Conservation (phyloP, 495 filamentous ascomycete species). For the Trichoderma orchidacearum region DNA sequence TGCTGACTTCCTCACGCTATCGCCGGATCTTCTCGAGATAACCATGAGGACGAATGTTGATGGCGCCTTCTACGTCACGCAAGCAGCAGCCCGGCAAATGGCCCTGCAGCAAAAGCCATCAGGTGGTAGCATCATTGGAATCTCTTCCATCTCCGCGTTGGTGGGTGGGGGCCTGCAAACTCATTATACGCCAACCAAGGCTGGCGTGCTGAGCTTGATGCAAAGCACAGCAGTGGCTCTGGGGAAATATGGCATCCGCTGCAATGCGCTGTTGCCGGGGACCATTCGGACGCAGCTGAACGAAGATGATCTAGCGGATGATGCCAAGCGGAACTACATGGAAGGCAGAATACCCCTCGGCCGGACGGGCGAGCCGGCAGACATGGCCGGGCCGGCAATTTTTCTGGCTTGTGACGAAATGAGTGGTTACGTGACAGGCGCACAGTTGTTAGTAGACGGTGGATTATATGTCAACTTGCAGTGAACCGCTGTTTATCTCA, state of each 20-base stretch:
- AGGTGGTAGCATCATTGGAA: slow-evolving; percentile 71
- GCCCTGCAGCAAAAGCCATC: slow-evolving; percentile 36
- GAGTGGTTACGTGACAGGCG: slow-evolving; percentile 70
- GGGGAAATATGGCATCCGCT: slow-evolving; percentile 62
- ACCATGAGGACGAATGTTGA: slow-evolving; percentile 70
- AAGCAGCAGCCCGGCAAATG: slow-evolving; percentile 77
- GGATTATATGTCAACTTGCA: slow-evolving; percentile 51
- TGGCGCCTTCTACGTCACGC: slow-evolving; percentile 74
- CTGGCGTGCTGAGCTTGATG: slow-evolving; percentile 71
- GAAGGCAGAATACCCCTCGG: slow-evolving; percentile 74
- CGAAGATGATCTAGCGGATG: slow-evolving; percentile 60
- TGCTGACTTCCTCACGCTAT: slow-evolving; percentile 63
- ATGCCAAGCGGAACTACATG: slow-evolving; percentile 68
- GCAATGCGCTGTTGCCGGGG: slow-evolving; percentile 76
- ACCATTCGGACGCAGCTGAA: slow-evolving; percentile 81
- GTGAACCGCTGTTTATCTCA: too few species aligned
- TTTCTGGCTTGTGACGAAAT: slow-evolving; percentile 70
- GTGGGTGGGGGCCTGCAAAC: slow-evolving; percentile 71
- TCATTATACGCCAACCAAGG: slow-evolving; percentile 90
- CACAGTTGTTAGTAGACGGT: slow-evolving; percentile 78
- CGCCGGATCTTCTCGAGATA: slow-evolving; percentile 43
- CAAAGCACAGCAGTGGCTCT: slow-evolving; percentile 71
- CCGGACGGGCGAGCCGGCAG: slow-evolving; percentile 49
- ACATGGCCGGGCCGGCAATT: slow-evolving; percentile 73
- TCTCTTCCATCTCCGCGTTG: slow-evolving; percentile 71